Evolutionary conservation across 306 rosid species (phyloP).

Genomic region (Gleditsia sinensis): DNA sequence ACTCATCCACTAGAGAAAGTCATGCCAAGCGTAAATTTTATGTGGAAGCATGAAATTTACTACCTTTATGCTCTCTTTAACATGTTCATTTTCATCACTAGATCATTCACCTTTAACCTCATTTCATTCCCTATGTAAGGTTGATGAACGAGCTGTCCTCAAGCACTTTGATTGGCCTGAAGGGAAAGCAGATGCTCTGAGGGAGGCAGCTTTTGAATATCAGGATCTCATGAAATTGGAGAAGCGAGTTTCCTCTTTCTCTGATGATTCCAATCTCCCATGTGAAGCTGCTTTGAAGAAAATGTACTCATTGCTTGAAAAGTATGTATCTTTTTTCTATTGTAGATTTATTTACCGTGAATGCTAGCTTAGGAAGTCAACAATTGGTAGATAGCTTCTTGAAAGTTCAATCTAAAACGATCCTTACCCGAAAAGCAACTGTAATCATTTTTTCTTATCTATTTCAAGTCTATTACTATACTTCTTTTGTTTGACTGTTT

Average conservation of each 20-base stretch:
- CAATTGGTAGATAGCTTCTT: slow-evolving; percentile 15
- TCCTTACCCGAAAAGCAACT: neutral
- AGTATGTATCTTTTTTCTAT: slow-evolving; percentile 57
- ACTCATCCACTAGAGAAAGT: neutral
- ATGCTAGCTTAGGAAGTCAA: slow-evolving; percentile 22
- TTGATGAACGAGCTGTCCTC: slow-evolving; percentile 96
- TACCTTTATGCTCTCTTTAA: neutral
- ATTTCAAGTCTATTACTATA: slow-evolving; percentile 3
- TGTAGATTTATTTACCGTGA: slow-evolving; percentile 10
- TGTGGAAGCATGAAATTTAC: slow-evolving; percentile 7
- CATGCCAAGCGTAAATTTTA: slow-evolving; percentile 8
- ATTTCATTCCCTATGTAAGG: slow-evolving; percentile 50
- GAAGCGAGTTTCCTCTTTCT: slow-evolving; percentile 77
- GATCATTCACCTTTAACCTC: slow-evolving; percentile 13
- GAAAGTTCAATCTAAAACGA: slow-evolving; percentile 15
- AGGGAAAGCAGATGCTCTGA: slow-evolving; percentile 97
- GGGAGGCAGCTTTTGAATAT: slow-evolving; percentile 97
- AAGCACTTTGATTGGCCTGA: slow-evolving; percentile 99
- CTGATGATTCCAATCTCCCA: slow-evolving; percentile 78
- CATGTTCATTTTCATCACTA: neutral
- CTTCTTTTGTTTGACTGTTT: neutral
- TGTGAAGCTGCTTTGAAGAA: slow-evolving; percentile 91
- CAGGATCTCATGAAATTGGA: slow-evolving; percentile 92
- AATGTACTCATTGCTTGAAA: slow-evolving; percentile 97
- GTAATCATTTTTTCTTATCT: neutral